phyloP scores from a whole-genome alignment of 2,329 filamentous ascomycete species.

The Ophiostoma australiae region DNA sequence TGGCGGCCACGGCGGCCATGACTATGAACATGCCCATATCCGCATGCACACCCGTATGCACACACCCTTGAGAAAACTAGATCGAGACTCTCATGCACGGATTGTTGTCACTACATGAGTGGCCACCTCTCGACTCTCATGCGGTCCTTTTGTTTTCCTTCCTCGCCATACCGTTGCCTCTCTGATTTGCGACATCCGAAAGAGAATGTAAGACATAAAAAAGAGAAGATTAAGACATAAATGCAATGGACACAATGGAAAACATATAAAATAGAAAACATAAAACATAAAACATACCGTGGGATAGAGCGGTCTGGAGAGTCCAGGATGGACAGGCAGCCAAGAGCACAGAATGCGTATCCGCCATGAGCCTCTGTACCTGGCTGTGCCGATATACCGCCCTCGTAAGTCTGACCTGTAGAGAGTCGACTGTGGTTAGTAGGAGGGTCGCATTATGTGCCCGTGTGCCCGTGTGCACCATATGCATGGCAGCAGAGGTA shows the following conservation, averaged over 20 bases:
- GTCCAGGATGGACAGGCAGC: slow-evolving; percentile 80
- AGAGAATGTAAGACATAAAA: too few relatives aligned
- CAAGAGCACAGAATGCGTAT: slow-evolving; percentile 92
- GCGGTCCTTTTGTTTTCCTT: not conserved
- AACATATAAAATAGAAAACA: not conserved
- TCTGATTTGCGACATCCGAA: slow-evolving; percentile 24
- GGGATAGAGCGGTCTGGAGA: slow-evolving; percentile 69
- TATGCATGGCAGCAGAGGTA: not conserved
- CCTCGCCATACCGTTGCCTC: not conserved
- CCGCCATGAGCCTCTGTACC: slow-evolving; percentile 90
- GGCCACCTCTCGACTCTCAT: slow-evolving; percentile 27
- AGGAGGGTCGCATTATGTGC: slow-evolving; percentile 16
- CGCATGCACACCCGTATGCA: slow-evolving; percentile 17
- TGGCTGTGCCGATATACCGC: slow-evolving; percentile 81
- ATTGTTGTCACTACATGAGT: slow-evolving; percentile 38
- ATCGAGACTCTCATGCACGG: slow-evolving; percentile 33
- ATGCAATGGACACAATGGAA: not conserved
- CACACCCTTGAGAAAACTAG: slow-evolving; percentile 22
- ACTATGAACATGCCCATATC: slow-evolving; percentile 15
- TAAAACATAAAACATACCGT: slow-evolving; percentile 45
- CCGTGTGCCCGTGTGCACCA: not conserved
- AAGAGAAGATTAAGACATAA: not conserved
- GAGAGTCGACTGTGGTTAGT: not conserved
- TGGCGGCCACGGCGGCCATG: slow-evolving; percentile 18
- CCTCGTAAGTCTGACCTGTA: slow-evolving; percentile 81